Evolutionary conservation across 441 rosid genomes (phyloP), one percentile per base, ranked within the genome.

Genomic region (Euphorbia schlechtendalii): DNA sequence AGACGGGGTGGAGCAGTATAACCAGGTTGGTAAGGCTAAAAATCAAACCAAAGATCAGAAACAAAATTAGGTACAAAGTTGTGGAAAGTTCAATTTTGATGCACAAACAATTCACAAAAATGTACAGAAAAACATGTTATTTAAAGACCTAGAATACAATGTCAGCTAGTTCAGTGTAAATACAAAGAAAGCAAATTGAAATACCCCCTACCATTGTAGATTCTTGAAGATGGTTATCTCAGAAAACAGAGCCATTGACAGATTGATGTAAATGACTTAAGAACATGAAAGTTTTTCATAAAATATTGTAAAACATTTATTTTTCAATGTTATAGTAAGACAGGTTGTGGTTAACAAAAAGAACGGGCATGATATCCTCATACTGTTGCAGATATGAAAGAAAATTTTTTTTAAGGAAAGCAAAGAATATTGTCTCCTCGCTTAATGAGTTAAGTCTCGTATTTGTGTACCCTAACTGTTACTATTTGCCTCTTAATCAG

Each of bases 1-100:
- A 73, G 84, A 65, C 77, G 77, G 63, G 86, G 81, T 65, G 90
- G 88, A 64, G 90, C 88, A n/a, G 89, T 90, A 68, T 87, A 90
- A 64, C 86, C 88, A 69, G 85, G 79, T 71, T 84, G 84, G 67
- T 87, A 90, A 70, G 84, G 80, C 98, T 92, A 65, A 30, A 68
- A 52, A 67, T 21, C 54, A 70, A 7, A 71, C 52, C 22, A 24
- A 34, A 56, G 22, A 40, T 38, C 41, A 74, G 41, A 58, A 60
- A 52, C 34, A 43, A 40, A 15, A 20, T 68, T 32, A 64, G 27
- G 8, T 61, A n/a, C n/a, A n/a, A n/a, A n/a, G n/a, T n/a, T n/a
- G 15, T 43, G 34, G 58, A 24, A 34, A 34, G 20, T 20, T n/a
- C 25, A 54, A 24, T 30, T 11, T 12, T 66, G 22, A 4, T 24